phyloP scores from a whole-genome alignment of 2,329 filamentous ascomycete species.

The Trichothecium sympodiale region DNA sequence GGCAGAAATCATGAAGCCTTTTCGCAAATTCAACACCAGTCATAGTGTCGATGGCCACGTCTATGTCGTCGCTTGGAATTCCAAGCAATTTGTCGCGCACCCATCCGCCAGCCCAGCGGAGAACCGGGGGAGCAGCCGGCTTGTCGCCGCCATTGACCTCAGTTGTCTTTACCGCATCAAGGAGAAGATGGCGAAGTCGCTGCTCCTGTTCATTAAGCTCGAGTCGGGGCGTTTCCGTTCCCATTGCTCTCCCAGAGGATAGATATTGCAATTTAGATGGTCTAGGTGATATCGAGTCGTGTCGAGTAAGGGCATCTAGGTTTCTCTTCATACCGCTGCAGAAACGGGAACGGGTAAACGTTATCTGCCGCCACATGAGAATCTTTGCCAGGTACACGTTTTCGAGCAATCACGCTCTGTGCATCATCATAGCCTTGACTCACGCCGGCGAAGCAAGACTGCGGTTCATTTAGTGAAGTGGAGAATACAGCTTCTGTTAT shows the following conservation, averaged over 20 bases:
- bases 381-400: no score
- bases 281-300: neutral
- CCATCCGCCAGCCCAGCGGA: slow-evolving; percentile 81
- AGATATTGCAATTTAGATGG: neutral
- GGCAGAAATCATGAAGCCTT: slow-evolving; percentile 58
- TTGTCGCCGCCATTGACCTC: slow-evolving; percentile 30
- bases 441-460: no score
- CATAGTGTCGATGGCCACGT: slow-evolving; percentile 78
- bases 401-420: no score
- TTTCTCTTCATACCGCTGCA: neutral
- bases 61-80: slow-evolving; percentile 66
- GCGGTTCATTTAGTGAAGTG: no score
- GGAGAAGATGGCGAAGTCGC: slow-evolving; percentile 62
- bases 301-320: neutral
- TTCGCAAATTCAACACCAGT: slow-evolving; percentile 68
- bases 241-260: neutral
- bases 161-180: slow-evolving; percentile 64
- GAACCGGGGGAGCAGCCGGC: slow-evolving; percentile 42
- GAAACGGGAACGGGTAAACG: neutral
- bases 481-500: no score
- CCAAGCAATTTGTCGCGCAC: slow-evolving; percentile 74
- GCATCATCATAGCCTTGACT: no score
- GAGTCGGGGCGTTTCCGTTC: slow-evolving; percentile 16
- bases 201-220: slow-evolving; percentile 59
- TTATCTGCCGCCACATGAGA: no score